Base-by-base conservation (phyloP, 345 rosid species). In the Gossypium bickii region DNA sequence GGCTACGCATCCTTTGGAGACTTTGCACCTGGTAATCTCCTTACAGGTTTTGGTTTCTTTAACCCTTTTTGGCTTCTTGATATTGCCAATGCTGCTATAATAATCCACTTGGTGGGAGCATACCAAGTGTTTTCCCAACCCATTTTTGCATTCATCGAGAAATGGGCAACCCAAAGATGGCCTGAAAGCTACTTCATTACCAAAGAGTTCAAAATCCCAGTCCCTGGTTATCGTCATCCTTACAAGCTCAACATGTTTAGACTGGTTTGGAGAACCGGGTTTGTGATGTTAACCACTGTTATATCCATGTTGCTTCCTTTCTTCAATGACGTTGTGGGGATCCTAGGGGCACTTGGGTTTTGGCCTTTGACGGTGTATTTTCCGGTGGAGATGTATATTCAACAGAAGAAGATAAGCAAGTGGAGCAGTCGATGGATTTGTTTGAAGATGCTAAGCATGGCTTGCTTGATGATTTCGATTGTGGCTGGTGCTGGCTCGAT, bases 61-160 rank as follows among this genome's bases (percentile, higher is more conserved):
- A 88, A 88, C 80, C 92, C 89, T 10, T 88, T 77, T 74, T 88
- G 92, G 92, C 86, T 88, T 34, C 87, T 86, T 22, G 92, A 88
- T 58, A 83, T 88, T 34, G 92, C 88, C 12, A 88, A 88, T 57
- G 87, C 80, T 4, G 89, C 92, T 41, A 86, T 88, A 27, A 87
- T 86, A 3, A 64, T 88, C 75, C 92, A 88, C 76, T 88, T 86
- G 15, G 83, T 88, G 41, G 89, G 89, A 45, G 92, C 92, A 15
- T 88, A 86, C 82, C 92, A 88, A 78, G 89, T 88, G 48, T 86
- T 25, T 60, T 81, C 85, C 80, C 92, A 86, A 75, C 89, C 92
- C 9, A 74, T 88, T 34, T 88, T 83, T 9, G 88, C 89, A 67
- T 88, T 86, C 79, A 7, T 86, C 7, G 89, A 88, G 78, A 86